phyloP scores from a whole-genome alignment of 805 yeast genomes.

The Saccharomycopsis sp. region DNA sequence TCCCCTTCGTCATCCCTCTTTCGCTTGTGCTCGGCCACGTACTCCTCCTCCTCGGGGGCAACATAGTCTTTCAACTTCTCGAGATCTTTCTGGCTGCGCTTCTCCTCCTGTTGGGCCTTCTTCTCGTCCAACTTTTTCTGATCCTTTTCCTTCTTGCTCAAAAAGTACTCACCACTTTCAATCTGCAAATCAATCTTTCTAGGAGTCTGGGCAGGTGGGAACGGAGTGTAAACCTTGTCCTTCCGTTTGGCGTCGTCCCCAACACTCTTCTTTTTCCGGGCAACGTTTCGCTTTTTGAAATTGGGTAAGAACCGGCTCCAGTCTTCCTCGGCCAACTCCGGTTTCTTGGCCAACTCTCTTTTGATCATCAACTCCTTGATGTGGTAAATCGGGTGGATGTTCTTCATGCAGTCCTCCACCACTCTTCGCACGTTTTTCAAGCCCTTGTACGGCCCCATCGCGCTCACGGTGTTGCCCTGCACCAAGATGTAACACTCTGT shows the following conservation, averaged over 20 bases:
- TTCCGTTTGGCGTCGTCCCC: slow-evolving; percentile 43
- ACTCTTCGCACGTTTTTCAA: slow-evolving; percentile 86
- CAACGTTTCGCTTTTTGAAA: slow-evolving; percentile 93
- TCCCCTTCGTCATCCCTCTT: slow-evolving; percentile 26
- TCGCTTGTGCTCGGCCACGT: slow-evolving; percentile 35
- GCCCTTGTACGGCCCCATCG: slow-evolving; percentile 94
- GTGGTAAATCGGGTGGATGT: slow-evolving; percentile 95
- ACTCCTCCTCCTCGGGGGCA: slow-evolving; percentile 73
- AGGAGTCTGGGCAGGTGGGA: slow-evolving; percentile 97
- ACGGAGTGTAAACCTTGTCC: slow-evolving; percentile 83
- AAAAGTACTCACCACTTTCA: slow-evolving; percentile 96
- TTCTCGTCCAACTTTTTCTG: slow-evolving; percentile 63
- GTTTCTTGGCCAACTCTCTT: slow-evolving; percentile 88
- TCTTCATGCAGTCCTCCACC: slow-evolving; percentile 95
- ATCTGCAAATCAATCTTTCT: slow-evolving; percentile 95
- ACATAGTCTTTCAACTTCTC: slow-evolving; percentile 72
- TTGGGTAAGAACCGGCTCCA: slow-evolving; percentile 96
- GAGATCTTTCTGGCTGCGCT: slow-evolving; percentile 50
- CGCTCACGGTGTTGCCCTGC: slow-evolving; percentile 95
- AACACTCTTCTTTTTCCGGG: slow-evolving; percentile 77
- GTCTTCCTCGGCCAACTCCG: slow-evolving; percentile 90
- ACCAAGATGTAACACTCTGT: slow-evolving; percentile 95
- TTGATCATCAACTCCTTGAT: slow-evolving; percentile 97
- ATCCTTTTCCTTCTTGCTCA: slow-evolving; percentile 77
- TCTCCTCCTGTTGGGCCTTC: slow-evolving; percentile 67